Evolutionary conservation across 345 rosid genomes (phyloP), one percentile per base, ranked within the genome.

Genomic region (Erodium maritimum): DNA sequence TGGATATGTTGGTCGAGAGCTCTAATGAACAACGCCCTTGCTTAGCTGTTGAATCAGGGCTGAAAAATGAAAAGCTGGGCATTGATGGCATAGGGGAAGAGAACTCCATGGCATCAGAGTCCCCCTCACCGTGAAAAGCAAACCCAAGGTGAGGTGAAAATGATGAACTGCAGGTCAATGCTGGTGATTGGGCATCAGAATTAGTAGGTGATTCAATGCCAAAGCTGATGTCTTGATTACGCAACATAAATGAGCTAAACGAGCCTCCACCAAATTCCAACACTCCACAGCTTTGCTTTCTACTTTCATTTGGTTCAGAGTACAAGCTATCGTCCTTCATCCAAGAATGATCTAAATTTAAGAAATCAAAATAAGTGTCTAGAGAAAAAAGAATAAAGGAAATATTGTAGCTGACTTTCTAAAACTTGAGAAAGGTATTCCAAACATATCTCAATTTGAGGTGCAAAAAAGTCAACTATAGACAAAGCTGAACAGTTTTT

Each of bases 151-250:
- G 33, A 59, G 82, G 77, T 13, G 84, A 74, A 57, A 84, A 72
- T 1, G 87, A 79, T n/a, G 80, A 67, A 65, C 74, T 67, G 73
- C 81, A 75, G 19, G 71, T 62, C 25, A 65, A 61, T 22, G 80
- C 42, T 45, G 87, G 74, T 12, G 86, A 75, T 34, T 54, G 71
- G 25, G 59, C 67, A 63, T 71, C 77, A 54, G 61, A 62, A 53
- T 59, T 63, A 20, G 67, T 50, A 13, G 75, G 74, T 11, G 84
- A 56, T 16, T 67, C 73, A 12, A 66, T 52, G 54, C 82, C 86
- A 65, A 84, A 84, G 71, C 90, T 84, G 75, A 84, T 74, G 59
- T 84, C 86, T 52, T 71, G 79, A 60, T 81, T 72, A 70, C 84
- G 72, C 33, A 73, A 54, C 62, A 81, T 64, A 16, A 63, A 59